Base-by-base conservation (phyloP, 2,329 filamentous ascomycete species). In the Fusarium sambucinum region DNA sequence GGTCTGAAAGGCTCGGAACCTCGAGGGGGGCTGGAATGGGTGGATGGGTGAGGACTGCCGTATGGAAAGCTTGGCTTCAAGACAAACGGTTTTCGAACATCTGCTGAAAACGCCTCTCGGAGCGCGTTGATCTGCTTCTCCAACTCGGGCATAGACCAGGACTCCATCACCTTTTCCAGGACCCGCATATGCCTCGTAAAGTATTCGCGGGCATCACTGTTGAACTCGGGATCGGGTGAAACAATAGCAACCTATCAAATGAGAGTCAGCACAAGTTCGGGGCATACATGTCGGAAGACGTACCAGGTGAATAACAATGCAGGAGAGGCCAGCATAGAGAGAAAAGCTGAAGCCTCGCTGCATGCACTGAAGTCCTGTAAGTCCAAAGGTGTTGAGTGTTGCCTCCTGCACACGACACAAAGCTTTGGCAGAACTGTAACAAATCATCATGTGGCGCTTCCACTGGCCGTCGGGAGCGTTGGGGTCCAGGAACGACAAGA, bases 171-270 rank as follows among this genome's bases (percentile, higher is more conserved):
- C 69, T 89, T 90, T 78, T 98, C 95, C 59, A 98, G 83, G 37
- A 98, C 90, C 56, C 94, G 89, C 95, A 98, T 97, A 73, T 97
- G 94, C 47, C 95, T 87, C 3, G 93, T 92, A 75, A 98, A 98
- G 77, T 92, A 98, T 65, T 95, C 91, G 32, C 92, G 87, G 8
- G 95, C 93, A 77, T 97, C 93, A 1, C 85, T 83, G 76, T 96
- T 94, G 59, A 97, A 87, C 38, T 96, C 92, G 2, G 93, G 92
- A 77, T 98, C 94, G 19, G 96, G 95, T 19, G 94, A 97, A 16
- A 94, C 96, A 64, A 97, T 90, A 6, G 94, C 94, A 70, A 97
- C 91, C 94, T 96, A 40, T 10, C 17, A 27, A 37, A 3, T 2
- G 6, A 19, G 40, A 29, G 41, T 71, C 27, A 63, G 65, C 58